A percentile compares a stretch with the other conserved stretches of the same genome.
Evolutionary conservation across 192 early-diverging fungal species (phyloP).

Genomic region (Lobosporangium transversale): DNA sequence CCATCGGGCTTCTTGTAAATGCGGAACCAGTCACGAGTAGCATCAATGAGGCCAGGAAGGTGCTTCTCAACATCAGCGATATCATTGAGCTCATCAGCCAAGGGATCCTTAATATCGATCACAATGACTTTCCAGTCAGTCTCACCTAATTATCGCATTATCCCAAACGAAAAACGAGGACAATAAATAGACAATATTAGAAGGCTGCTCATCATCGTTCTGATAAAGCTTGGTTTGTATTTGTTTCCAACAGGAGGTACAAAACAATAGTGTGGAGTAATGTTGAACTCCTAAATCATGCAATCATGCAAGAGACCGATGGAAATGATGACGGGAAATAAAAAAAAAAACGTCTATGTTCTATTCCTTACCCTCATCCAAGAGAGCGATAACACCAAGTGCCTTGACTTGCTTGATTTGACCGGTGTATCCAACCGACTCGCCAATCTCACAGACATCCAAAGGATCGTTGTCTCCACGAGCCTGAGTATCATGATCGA

Average conservation of each 20-base stretch:
- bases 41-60: conserved; percentile 93
- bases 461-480: conserved; percentile 97
- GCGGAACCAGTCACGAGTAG: conserved; percentile 99
- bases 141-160: conserved; percentile 70
- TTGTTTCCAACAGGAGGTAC: too few relatives aligned
- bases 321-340: background rate
- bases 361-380: conserved; percentile 85
- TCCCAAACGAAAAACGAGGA: too few relatives aligned
- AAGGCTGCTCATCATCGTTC: too few relatives aligned
- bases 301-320: too few relatives aligned
- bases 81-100: conserved; percentile 96
- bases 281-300: too few relatives aligned
- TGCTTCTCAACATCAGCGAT: conserved; percentile 98
- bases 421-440: conserved; percentile 86
- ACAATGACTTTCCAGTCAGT: conserved; percentile 99
- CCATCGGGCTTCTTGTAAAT: conserved; percentile 99
- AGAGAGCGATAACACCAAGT: conserved; percentile 96
- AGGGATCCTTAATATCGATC: conserved; percentile 97
- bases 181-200: too few relatives aligned
- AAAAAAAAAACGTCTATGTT: background rate
- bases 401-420: conserved; percentile 99
- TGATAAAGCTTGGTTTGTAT: too few relatives aligned
- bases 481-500: conserved; percentile 93
- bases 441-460: conserved; percentile 98
- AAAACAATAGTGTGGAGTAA: too few relatives aligned